These are phyloP conservation scores for Sphaerosporella brunnea DNA, from an alignment of 495 filamentous ascomycete genomes.

Conservation along the genomic window DNA sequence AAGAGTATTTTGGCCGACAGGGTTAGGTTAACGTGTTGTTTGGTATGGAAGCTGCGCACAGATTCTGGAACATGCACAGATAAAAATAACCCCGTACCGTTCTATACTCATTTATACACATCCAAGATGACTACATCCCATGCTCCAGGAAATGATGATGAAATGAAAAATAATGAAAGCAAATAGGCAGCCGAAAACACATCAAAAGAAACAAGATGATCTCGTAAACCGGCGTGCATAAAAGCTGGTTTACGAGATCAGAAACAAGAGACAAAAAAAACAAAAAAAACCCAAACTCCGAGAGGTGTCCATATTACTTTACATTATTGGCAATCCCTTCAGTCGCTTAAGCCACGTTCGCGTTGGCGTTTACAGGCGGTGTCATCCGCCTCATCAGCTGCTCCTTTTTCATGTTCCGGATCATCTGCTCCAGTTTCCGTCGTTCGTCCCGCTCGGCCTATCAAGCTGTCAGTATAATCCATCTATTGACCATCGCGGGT, in stretches of 20 bases:
- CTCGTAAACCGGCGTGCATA: background rate
- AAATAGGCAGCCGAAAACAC: background rate
- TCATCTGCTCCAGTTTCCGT: conserved; percentile 17
- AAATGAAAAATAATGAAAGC: background rate
- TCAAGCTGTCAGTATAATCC: background rate
- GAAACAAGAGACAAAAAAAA: background rate
- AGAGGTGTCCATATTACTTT: too few species aligned
- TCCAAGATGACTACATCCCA: too few species aligned
- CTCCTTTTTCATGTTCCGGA: conserved; percentile 24
- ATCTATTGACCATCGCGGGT: background rate
- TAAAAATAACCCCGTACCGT: too few species aligned
- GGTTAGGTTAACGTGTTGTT: too few species aligned
- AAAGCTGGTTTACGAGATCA: too few species aligned
- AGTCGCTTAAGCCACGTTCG: too few species aligned
- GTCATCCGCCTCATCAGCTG: conserved; percentile 7
- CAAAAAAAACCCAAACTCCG: background rate
- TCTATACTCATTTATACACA: too few species aligned
- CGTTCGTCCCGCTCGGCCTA: conserved; percentile 26
- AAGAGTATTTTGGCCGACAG: too few species aligned
- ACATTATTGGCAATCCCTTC: too few species aligned
- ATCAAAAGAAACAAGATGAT: background rate
- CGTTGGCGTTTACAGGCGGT: background rate
- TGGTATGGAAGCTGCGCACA: too few species aligned
- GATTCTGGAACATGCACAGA: too few species aligned
- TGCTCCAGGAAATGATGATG: background rate